These are phyloP conservation scores for Seminavis robusta DNA, from an alignment of 108 stramenopile genomes.

Conservation along the genomic window DNA sequence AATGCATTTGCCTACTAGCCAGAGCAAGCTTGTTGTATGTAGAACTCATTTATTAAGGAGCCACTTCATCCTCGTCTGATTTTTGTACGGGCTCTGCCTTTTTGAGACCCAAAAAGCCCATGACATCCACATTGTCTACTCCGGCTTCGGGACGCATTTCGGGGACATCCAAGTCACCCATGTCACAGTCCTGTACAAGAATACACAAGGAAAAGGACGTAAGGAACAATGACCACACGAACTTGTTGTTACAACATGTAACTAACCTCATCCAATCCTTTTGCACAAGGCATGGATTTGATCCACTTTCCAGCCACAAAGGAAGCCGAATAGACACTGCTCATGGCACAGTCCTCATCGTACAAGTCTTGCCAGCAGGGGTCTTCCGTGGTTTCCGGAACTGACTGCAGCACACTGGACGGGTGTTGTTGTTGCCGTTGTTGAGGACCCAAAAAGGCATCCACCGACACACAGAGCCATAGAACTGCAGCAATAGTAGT, in stretches of 20 bases:
- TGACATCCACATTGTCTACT: constrained; percentile 41
- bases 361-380: constrained; percentile 67
- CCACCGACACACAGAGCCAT: too few species aligned
- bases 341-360: constrained; percentile 63
- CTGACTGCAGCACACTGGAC: too few species aligned
- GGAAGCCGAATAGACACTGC: constrained; percentile 32
- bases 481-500: too few species aligned
- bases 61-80: too few species aligned
- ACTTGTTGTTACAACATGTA: not conserved
- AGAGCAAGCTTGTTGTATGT: too few species aligned
- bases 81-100: constrained; percentile 9
- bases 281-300: constrained; percentile 56
- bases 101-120: constrained; percentile 31
- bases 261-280: constrained; percentile 44
- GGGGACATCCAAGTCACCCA: constrained; percentile 38
- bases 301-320: constrained; percentile 62
- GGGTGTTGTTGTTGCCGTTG: too few species aligned
- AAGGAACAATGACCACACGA: too few species aligned
- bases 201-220: not conserved
- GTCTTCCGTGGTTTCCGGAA: too few species aligned
- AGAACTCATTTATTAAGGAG: too few species aligned
- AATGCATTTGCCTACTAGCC: too few species aligned
- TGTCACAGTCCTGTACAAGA: constrained; percentile 43
- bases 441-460: too few species aligned
- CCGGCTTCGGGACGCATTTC: constrained; percentile 25